These are phyloP conservation scores for Penicillium subrubescens DNA, from an alignment of 495 filamentous ascomycete species.

Conservation along the genomic window DNA sequence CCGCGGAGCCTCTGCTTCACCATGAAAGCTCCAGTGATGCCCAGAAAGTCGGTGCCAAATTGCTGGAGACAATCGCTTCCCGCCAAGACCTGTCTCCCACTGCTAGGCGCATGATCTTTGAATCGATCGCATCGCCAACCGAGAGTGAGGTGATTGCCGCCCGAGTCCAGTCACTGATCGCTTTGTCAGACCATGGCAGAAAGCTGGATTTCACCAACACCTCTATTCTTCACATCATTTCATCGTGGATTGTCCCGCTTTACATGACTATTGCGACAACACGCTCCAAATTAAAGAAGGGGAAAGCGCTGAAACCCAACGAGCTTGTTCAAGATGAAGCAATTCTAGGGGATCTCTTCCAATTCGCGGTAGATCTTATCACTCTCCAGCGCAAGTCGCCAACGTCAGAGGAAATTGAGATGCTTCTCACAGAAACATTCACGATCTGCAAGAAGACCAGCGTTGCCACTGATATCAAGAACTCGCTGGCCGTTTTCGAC, in stretches of 20 bases:
- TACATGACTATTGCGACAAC: conserved; percentile 40
- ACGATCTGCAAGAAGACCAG: conserved; percentile 76
- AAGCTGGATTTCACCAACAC: conserved; percentile 47
- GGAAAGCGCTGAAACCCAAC: conserved; percentile 48
- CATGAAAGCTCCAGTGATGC: conserved; percentile 42
- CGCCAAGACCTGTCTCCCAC: conserved; percentile 46
- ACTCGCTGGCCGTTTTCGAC: conserved; percentile 76
- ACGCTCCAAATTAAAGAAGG: conserved; percentile 52
- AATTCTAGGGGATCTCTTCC: conserved; percentile 68
- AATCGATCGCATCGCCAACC: conserved; percentile 38
- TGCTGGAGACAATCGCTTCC: conserved; percentile 43
- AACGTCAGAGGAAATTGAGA: conserved; percentile 63
- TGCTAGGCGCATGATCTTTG: conserved; percentile 38
- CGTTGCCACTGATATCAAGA: conserved; percentile 70
- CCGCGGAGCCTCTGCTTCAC: conserved; percentile 42
- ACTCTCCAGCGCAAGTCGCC: conserved; percentile 82
- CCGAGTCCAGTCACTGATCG: conserved; percentile 44
- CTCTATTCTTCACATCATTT: conserved; percentile 44
- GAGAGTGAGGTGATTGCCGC: conserved; percentile 45
- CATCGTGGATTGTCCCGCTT: conserved; percentile 44
- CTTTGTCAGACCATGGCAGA: conserved; percentile 49
- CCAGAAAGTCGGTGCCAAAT: conserved; percentile 37
- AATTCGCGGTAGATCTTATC: conserved; percentile 75
- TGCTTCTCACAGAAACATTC: conserved; percentile 67
- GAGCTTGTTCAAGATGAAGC: conserved; percentile 60